Conservation (phyloP, 2,329 filamentous ascomycete genomes). For the Helotiales sp. region DNA sequence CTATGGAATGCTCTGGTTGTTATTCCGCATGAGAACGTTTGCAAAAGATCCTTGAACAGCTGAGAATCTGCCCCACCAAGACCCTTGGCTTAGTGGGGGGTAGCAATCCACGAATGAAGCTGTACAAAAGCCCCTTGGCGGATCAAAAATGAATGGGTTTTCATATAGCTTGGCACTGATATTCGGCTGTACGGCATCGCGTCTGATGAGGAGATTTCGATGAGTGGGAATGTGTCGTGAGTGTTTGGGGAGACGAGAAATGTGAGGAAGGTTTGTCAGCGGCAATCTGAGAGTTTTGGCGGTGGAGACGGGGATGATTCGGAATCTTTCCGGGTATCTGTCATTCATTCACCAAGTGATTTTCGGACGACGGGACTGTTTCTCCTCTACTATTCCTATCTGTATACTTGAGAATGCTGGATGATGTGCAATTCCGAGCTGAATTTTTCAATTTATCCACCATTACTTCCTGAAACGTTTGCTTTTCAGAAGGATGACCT, state of each 20-base stretch:
- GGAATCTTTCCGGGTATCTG: not conserved
- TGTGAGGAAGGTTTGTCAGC: slow-evolving; percentile 1
- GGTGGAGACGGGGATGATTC: not conserved
- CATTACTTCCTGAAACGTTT: too few species aligned
- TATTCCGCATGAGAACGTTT: slow-evolving; percentile 4
- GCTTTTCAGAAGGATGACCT: too few species aligned
- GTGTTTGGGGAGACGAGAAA: slow-evolving; percentile 1
- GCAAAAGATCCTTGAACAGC: slow-evolving; percentile 18
- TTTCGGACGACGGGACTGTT: not conserved
- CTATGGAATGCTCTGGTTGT: not conserved
- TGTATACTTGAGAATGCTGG: not conserved
- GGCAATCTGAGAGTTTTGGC: not conserved
- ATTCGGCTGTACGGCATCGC: not conserved
- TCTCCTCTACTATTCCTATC: not conserved
- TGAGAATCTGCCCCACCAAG: slow-evolving; percentile 3
- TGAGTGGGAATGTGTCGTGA: slow-evolving; percentile 8
- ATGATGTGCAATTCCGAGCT: too few species aligned
- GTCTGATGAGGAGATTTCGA: not conserved
- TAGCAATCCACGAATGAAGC: slow-evolving; percentile 10
- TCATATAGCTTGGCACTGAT: slow-evolving; percentile 2
- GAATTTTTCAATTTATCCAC: too few species aligned
- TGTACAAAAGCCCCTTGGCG: not conserved
- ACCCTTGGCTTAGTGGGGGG: slow-evolving; percentile 10
- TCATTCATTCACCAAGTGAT: not conserved
- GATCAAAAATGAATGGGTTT: not conserved